Base-by-base conservation (phyloP, 2,329 filamentous ascomycete species). In the Exophiala sp. region DNA sequence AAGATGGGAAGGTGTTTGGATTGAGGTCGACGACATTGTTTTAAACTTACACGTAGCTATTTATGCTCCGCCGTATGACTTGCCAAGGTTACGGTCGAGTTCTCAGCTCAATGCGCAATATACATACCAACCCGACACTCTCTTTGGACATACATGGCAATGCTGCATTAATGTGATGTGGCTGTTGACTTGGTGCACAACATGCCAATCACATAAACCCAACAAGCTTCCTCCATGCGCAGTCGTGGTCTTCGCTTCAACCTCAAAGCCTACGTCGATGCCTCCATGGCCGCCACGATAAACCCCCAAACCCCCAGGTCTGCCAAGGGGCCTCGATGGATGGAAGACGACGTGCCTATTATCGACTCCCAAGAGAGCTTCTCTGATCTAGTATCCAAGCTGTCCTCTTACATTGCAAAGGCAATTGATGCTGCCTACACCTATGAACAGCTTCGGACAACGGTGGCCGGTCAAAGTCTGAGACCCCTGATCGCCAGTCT, bases 381-480 rank as follows among this genome's bases (percentile, higher is more conserved):
- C 10, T 60, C 63, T 19, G 63, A 67, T 27, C 62, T 73, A 10
- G 64, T 72, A 39, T 61, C 64, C 24, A 72, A 72, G 48, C 47
- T 73, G 29, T 66, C 64, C 43, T 70, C 69, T 44, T 73, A 68
- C 53, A 62, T 73, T 42, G 60, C 61, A 21, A 63, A 63, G 43
- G 65, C 67, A 3, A 64, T 73, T 32, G 70, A 72, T 38, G 64
- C 67, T 19, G 65, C 68, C 3, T 68, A 67, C 57, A 71, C 66
- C 14, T 73, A 73, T 47, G 71, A 73, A 41, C 67, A 73, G 47
- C 66, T 73, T 55, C 63, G 68, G 51, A 68, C 66, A 37, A 64
- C 65, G 4, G 55, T 64, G 19, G 62, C 63, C 29, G 67, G 69
- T 3, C 67, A 69, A 16, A 64, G 58, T 43, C 58, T 73, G 18